Base-by-base conservation (phyloP, 768 basidiomycete species). In the Leccinum imitatum region DNA sequence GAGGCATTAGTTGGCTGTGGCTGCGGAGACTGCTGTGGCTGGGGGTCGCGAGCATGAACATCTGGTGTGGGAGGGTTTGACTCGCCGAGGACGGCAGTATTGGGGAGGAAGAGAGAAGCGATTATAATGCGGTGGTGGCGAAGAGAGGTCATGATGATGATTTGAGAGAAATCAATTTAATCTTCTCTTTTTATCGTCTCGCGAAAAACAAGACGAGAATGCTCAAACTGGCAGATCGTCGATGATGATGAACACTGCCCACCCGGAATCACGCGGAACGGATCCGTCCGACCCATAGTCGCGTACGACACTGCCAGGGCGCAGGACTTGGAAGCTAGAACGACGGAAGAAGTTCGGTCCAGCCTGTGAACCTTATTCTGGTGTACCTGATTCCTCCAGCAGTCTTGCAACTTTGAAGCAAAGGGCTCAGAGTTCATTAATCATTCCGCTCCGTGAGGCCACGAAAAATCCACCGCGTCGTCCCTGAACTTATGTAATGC, bases 61-160 rank as follows among this genome's bases (percentile, higher is more conserved):
- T 79, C 78, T 10, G 86, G 84, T 0, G 86, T 85, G 1, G 83
- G 67, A 0, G 82, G 81, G 14, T 75, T 71, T 0, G 85, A 84
- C 59, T 77, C 76, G 70, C 82, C 85, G 46, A 85, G 75, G 50
- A 86, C 83, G 47, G 84, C 84, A 39, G 90, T 89, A 60, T 83
- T 84, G 39, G 91, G 91, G 37, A 93, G 84, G 70, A 93, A 92
- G 59, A 93, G 85, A n/a, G 89, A 87, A 15, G 90, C 91, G 71
- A 93, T 86, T 72, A 93, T 78, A 57, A 89, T 80, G 33, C 91
- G 79, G 72, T 90, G 87, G 73, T 84, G 84, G 57, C 87, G 80
- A 69, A 91, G 82, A 39, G 89, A 86, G 70, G 80, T 81, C 90
- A 91, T 91, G 39, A 17, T 39, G 39, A 17, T 17, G 39, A 39